phyloP scores from a whole-genome alignment of 2,329 filamentous ascomycete genomes.

The Hymenoscyphus fraxineus region DNA sequence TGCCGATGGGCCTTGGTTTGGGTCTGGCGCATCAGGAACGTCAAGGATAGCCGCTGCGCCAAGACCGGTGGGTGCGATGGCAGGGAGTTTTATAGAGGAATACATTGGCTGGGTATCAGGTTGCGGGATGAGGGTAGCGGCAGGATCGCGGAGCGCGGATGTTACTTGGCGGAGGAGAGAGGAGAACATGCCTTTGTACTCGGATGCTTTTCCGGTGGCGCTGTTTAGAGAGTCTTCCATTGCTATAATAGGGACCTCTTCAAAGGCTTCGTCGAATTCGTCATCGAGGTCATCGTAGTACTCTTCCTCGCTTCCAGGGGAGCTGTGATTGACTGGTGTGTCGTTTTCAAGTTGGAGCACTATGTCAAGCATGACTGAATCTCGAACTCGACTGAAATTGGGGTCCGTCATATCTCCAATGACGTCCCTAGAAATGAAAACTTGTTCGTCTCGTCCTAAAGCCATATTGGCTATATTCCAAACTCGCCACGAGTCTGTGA shows the following conservation, averaged over 20 bases:
- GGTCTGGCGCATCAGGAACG: constrained; percentile 40
- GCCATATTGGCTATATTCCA: constrained; percentile 77
- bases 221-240: not conserved
- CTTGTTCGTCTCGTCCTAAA: constrained; percentile 81
- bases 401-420: constrained; percentile 76
- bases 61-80: constrained; percentile 46
- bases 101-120: constrained; percentile 33
- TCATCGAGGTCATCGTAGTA: constrained; percentile 23
- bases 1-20: constrained; percentile 32
- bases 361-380: constrained; percentile 69
- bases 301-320: constrained; percentile 21
- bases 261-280: constrained; percentile 14
- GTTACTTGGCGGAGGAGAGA: constrained; percentile 48
- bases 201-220: constrained; percentile 22
- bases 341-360: constrained; percentile 49
- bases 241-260: constrained; percentile 16
- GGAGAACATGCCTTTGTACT: constrained; percentile 39
- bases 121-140: constrained; percentile 38
- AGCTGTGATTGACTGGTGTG: constrained; percentile 13
- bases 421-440: constrained; percentile 74
- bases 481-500: constrained; percentile 60
- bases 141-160: constrained; percentile 45
- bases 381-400: constrained; percentile 75
- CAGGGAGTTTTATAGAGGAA: constrained; percentile 38
- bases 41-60: constrained; percentile 70